Conservation (phyloP, 108 stramenopile genomes). For the Stephanodiscus triporus region DNA sequence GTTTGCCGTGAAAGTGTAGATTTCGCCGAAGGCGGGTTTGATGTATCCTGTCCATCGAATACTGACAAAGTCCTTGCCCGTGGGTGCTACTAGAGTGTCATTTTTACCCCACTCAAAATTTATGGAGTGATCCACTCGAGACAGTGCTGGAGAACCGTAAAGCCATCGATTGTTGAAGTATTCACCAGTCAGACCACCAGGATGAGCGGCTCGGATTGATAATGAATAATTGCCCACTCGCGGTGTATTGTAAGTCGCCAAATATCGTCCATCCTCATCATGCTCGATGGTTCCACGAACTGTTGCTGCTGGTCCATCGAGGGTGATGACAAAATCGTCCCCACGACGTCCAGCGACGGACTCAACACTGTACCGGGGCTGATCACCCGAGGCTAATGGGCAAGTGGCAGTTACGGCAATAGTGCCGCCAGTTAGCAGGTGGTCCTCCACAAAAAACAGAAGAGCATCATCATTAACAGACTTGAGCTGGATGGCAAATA, state of each 20-base stretch:
- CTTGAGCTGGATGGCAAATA: constrained; percentile 16
- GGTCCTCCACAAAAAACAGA: constrained; percentile 46
- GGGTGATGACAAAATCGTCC: constrained; percentile 50
- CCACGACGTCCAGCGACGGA: constrained; percentile 63
- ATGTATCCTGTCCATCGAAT: constrained; percentile 79
- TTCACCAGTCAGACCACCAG: constrained; percentile 72
- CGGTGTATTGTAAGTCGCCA: constrained; percentile 60
- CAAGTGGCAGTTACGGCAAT: constrained; percentile 30
- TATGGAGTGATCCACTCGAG: constrained; percentile 60
- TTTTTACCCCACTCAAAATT: constrained; percentile 68
- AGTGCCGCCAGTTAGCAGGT: constrained; percentile 36
- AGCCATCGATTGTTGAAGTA: constrained; percentile 88
- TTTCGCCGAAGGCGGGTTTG: constrained; percentile 67
- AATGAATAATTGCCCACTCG: constrained; percentile 63
- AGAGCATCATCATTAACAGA: constrained; percentile 20
- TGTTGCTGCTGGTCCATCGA: constrained; percentile 43
- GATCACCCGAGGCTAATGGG: constrained; percentile 21
- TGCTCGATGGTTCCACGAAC: constrained; percentile 28
- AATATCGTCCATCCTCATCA: constrained; percentile 56
- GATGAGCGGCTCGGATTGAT: constrained; percentile 44
- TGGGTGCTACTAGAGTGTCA: constrained; percentile 57
- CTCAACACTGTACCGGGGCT: constrained; percentile 1
- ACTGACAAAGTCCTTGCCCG: constrained; percentile 72
- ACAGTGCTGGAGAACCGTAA: constrained; percentile 50
- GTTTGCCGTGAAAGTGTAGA: constrained; percentile 57